These are phyloP conservation scores for Lentinula lateritia DNA, from an alignment of 768 basidiomycete genomes.

Conservation along the genomic window DNA sequence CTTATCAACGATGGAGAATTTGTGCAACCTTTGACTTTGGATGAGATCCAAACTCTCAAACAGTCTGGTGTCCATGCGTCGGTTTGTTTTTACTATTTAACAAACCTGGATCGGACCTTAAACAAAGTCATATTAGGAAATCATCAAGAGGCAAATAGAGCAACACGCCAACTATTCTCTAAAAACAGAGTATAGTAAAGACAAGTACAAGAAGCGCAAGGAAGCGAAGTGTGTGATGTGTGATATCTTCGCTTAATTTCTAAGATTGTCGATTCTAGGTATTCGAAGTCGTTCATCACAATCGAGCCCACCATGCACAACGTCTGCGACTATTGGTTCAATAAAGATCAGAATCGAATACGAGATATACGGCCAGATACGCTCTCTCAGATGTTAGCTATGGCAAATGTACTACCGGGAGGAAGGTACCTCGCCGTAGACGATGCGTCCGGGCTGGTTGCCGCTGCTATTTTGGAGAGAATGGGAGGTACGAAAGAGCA, in stretches of 20 bases:
- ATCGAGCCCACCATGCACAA: slow-evolving; percentile 86
- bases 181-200: slow-evolving; percentile 98
- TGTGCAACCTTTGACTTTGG: slow-evolving; percentile 76
- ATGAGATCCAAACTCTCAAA: slow-evolving; percentile 82
- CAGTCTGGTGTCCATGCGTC: slow-evolving; percentile 76
- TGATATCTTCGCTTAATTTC: not conserved
- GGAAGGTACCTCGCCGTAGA: slow-evolving; percentile 89
- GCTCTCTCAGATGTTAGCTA: slow-evolving; percentile 80
- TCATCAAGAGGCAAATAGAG: slow-evolving; percentile 92
- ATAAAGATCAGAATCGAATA: slow-evolving; percentile 75
- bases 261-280: slow-evolving; percentile 41
- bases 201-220: slow-evolving; percentile 95
- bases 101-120: not conserved
- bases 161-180: slow-evolving; percentile 87
- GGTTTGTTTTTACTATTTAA: slow-evolving; percentile 32
- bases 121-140: slow-evolving; percentile 54
- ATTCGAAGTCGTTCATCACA: slow-evolving; percentile 80
- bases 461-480: slow-evolving; percentile 79
- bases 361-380: slow-evolving; percentile 84
- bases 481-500: slow-evolving; percentile 57
- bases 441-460: slow-evolving; percentile 84
- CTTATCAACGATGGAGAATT: slow-evolving; percentile 84
- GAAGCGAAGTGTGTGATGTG: slow-evolving; percentile 76
- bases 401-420: slow-evolving; percentile 80
- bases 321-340: slow-evolving; percentile 85